A percentile compares a stretch with the other conserved stretches of the same genome.
These are phyloP conservation scores for Fusarium sp. DNA, from an alignment of 2,329 filamentous ascomycete species.

Conservation along the genomic window DNA sequence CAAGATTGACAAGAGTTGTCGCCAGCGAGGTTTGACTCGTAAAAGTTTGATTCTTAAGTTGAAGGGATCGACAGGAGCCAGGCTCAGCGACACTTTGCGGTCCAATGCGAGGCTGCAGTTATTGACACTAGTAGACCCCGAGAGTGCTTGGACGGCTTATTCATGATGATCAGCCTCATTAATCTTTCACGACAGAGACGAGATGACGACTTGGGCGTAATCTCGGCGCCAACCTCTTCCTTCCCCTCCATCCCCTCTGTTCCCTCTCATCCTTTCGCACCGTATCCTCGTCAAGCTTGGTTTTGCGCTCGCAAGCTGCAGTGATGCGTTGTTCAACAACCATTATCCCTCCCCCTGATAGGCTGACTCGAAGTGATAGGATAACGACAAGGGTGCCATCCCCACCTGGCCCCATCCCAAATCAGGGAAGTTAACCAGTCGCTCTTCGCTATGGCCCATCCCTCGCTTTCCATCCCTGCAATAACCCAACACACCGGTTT, in stretches of 20 bases:
- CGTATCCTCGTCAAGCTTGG: constrained; percentile 40
- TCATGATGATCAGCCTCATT: constrained; percentile 46
- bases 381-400: constrained; percentile 53
- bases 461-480: constrained; percentile 54
- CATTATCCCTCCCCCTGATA: constrained; percentile 59
- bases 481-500: constrained; percentile 44
- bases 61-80: constrained; percentile 40
- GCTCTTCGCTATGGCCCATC: constrained; percentile 46
- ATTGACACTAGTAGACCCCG: constrained; percentile 24
- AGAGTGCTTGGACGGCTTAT: constrained; percentile 33
- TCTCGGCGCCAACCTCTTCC: constrained; percentile 45
- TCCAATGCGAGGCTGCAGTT: constrained; percentile 32
- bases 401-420: constrained; percentile 56
- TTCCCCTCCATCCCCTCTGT: constrained; percentile 18
- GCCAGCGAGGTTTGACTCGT: constrained; percentile 29
- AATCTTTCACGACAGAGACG: constrained; percentile 36
- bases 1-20: constrained; percentile 8
- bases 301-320: constrained; percentile 55
- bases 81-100: constrained; percentile 25
- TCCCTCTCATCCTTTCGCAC: constrained; percentile 30
- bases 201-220: constrained; percentile 43
- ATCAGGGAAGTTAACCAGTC: constrained; percentile 60
- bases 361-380: constrained; percentile 61
- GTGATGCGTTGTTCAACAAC: constrained; percentile 64
- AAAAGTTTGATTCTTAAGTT: constrained; percentile 19